Evolutionary conservation across 345 rosid species (phyloP).

Genomic region (Barbarea vulgaris): DNA sequence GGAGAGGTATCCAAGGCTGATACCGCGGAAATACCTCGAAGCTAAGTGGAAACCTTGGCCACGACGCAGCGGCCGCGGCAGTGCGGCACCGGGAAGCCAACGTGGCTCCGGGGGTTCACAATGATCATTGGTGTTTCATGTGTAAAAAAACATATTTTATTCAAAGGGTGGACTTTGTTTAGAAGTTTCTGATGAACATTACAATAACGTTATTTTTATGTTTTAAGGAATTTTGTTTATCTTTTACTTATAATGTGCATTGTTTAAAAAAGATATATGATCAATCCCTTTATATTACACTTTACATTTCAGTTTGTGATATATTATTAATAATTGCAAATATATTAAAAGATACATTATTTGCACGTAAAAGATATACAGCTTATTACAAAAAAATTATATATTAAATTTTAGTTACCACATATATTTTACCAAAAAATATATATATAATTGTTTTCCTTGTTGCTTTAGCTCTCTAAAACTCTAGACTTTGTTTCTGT

Average conservation of each 20-base stretch:
- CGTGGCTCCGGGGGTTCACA: slow-evolving; percentile 22
- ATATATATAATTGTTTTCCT: no score
- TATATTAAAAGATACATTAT: no score
- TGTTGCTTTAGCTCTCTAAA: no score
- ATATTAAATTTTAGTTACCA: no score
- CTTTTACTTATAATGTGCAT: neutral
- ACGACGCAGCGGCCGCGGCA: slow-evolving; percentile 2
- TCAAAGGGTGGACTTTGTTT: neutral
- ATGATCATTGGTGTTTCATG: slow-evolving; percentile 26
- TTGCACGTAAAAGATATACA: no score
- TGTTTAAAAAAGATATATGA: neutral
- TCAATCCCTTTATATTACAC: neutral
- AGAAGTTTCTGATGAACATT: neutral
- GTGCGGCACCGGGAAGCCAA: neutral
- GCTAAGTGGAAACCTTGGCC: slow-evolving; percentile 42
- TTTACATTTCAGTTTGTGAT: neutral
- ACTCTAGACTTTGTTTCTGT: no score
- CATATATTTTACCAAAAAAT: no score
- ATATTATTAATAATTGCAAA: neutral
- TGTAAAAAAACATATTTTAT: neutral
- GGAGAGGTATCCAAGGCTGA: slow-evolving; percentile 34
- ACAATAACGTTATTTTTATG: neutral
- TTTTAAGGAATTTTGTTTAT: slow-evolving; percentile 8
- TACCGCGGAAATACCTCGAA: slow-evolving; percentile 26
- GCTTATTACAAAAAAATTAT: no score